These are phyloP conservation scores for Hypholoma fasciculare DNA, from an alignment of 768 basidiomycete species.

Conservation along the genomic window DNA sequence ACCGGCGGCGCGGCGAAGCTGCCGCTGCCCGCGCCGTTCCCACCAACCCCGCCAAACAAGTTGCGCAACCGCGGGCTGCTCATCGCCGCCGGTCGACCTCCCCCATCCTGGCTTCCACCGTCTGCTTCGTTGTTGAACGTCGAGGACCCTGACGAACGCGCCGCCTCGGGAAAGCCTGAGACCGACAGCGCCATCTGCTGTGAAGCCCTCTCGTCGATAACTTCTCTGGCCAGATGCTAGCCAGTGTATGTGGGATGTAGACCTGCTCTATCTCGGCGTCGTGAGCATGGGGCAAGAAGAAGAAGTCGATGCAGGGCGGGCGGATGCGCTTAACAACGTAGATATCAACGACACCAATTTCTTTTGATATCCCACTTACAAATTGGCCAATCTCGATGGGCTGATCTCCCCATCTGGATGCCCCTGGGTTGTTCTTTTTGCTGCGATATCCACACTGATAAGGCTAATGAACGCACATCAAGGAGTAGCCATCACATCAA, in stretches of 20 bases:
- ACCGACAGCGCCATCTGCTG: slow-evolving; percentile 33
- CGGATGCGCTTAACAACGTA: neutral
- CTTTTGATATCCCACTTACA: slow-evolving; percentile 2
- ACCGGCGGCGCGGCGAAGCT: neutral
- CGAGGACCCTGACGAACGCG: slow-evolving; percentile 21
- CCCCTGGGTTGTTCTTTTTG: neutral
- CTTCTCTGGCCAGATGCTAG: neutral
- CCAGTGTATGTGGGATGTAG: too few relatives aligned
- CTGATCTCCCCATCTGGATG: neutral
- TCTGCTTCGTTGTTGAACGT: slow-evolving; percentile 6
- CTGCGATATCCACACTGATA: slow-evolving; percentile 5
- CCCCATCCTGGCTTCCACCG: slow-evolving; percentile 12
- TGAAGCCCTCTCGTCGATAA: neutral
- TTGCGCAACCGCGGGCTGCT: slow-evolving; percentile 24
- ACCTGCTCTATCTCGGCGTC: neutral
- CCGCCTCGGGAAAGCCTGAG: slow-evolving; percentile 35
- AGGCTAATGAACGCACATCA: slow-evolving; percentile 10
- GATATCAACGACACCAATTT: neutral
- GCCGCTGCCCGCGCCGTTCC: neutral
- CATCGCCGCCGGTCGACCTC: slow-evolving; percentile 12
- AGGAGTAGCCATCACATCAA: slow-evolving; percentile 11
- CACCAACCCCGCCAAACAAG: slow-evolving; percentile 22
- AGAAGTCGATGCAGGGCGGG: neutral
- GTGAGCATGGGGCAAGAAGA: neutral
- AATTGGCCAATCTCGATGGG: slow-evolving; percentile 4